Conservation (phyloP, 1,139 yeast species). For the Tardiomyces depauwii region DNA sequence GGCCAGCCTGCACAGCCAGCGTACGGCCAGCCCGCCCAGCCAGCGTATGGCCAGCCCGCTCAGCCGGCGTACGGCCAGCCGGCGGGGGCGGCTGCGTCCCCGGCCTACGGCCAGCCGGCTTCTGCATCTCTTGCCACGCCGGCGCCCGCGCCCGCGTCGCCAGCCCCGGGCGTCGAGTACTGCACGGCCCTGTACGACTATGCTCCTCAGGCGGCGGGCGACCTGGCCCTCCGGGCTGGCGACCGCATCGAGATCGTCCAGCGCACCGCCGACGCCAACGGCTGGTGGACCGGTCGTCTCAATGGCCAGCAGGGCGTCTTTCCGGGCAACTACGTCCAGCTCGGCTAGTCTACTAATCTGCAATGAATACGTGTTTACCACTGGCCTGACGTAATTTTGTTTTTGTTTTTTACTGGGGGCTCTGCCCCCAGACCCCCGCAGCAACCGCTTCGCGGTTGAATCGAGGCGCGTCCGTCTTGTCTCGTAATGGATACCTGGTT, state of each 20-base stretch:
- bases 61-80: conserved; percentile 13
- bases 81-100: conserved; percentile 6
- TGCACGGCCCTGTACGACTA: conserved; percentile 74
- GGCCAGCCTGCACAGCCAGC: conserved; percentile 12
- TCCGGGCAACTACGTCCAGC: conserved; percentile 91
- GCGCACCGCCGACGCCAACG: conserved; percentile 73
- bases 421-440: not conserved
- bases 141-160: conserved; percentile 9
- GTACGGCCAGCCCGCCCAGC: conserved; percentile 11
- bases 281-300: conserved; percentile 96
- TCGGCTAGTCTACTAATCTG: conserved; percentile 19
- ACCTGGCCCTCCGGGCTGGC: conserved; percentile 78
- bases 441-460: too few species aligned
- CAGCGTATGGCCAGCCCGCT: conserved; percentile 12
- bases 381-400: not conserved
- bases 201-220: conserved; percentile 81
- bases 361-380: not conserved
- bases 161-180: conserved; percentile 34
- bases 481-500: too few species aligned
- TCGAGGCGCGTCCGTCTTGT: too few species aligned
- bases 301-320: conserved; percentile 85
- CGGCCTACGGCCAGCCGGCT: conserved; percentile 6
- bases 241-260: conserved; percentile 74
- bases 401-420: not conserved
- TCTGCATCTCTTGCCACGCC: not conserved